Evolutionary conservation across 2,329 filamentous ascomycete species (phyloP).

Genomic region (Bimuria novae-zelandiae): DNA sequence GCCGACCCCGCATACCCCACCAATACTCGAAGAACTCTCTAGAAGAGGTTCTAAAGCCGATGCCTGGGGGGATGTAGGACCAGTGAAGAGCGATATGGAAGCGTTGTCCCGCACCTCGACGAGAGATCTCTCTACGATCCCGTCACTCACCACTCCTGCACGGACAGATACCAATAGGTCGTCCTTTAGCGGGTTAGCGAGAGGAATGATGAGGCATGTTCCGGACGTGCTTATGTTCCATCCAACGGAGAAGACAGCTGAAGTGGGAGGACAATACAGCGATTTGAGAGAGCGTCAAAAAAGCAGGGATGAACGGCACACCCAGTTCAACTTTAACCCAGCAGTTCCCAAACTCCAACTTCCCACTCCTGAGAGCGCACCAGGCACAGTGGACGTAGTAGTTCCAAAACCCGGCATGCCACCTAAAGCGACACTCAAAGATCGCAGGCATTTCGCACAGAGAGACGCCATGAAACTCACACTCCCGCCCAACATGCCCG

Average conservation of each 20-base stretch:
- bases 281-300: slow-evolving; percentile 4
- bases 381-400: neutral
- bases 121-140: slow-evolving; percentile 1
- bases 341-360: neutral
- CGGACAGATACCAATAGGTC: slow-evolving; percentile 24
- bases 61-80: slow-evolving; percentile 15
- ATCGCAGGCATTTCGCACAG: slow-evolving; percentile 32
- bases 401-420: neutral
- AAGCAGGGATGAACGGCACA: neutral
- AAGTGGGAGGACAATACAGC: neutral
- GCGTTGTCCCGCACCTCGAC: slow-evolving; percentile 16
- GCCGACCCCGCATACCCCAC: slow-evolving; percentile 17
- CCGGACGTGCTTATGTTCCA: slow-evolving; percentile 30
- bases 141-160: slow-evolving; percentile 7
- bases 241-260: slow-evolving; percentile 5
- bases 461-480: slow-evolving; percentile 27
- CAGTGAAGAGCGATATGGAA: slow-evolving; percentile 17
- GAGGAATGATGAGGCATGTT: slow-evolving; percentile 24
- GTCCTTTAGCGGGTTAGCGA: slow-evolving; percentile 32
- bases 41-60: slow-evolving; percentile 17
- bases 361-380: neutral
- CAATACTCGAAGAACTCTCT: slow-evolving; percentile 27
- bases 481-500: slow-evolving; percentile 25
- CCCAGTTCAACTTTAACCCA: neutral
- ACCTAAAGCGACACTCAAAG: slow-evolving; percentile 26